Conservation (phyloP, 1,284 basidiomycete species). For the Tilletia indica region DNA sequence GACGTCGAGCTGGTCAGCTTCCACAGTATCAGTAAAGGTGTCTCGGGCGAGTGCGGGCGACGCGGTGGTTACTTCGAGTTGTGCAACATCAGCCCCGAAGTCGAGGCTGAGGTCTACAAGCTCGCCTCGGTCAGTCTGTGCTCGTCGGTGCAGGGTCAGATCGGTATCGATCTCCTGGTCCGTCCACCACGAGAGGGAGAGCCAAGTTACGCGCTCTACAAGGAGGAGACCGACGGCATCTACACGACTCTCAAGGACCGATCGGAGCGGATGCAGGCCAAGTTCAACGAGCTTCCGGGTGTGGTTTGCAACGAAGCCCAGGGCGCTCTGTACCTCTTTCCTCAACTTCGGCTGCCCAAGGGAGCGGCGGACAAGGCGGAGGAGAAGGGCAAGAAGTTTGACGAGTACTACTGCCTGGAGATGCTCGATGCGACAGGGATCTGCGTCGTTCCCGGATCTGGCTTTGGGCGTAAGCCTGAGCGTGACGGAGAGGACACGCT, state of each 20-base stretch:
- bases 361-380: conserved; percentile 43
- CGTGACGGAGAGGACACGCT: conserved; percentile 16
- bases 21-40: conserved; percentile 53
- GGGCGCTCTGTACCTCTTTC: conserved; percentile 86
- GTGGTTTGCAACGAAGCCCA: conserved; percentile 58
- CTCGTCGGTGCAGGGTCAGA: conserved; percentile 52
- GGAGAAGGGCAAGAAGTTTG: conserved; percentile 43
- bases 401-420: conserved; percentile 50
- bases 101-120: conserved; percentile 52
- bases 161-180: conserved; percentile 53
- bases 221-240: conserved; percentile 40
- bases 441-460: conserved; percentile 52
- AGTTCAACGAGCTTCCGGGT: conserved; percentile 41
- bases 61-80: conserved; percentile 53
- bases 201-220: conserved; percentile 44
- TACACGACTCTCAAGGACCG: conserved; percentile 40
- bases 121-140: conserved; percentile 50
- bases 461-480: conserved; percentile 45
- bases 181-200: conserved; percentile 42
- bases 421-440: conserved; percentile 53
- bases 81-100: conserved; percentile 48
- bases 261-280: conserved; percentile 40
- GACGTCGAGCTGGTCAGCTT: conserved; percentile 53
- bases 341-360: conserved; percentile 66
- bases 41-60: conserved; percentile 53